Percentiles rank a stretch among this genome's conserved stretches.
Evolutionary conservation across 2,329 filamentous ascomycete species (phyloP).

Genomic region (Cladosporium sp.): DNA sequence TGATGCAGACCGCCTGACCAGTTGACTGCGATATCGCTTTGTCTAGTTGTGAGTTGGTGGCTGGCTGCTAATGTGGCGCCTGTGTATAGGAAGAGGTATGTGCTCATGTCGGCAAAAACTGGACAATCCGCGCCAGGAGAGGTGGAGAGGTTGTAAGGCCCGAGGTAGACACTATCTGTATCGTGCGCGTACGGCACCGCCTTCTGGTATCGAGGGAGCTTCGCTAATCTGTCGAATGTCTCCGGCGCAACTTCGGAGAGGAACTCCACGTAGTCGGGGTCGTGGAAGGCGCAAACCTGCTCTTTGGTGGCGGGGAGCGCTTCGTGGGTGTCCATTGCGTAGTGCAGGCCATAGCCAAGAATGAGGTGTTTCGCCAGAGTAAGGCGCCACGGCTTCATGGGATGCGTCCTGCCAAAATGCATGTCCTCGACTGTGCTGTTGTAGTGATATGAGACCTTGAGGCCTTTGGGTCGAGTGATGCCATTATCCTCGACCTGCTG

Average conservation of each 20-base stretch:
- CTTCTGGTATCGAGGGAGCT: conserved; percentile 44
- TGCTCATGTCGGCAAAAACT: conserved; percentile 92
- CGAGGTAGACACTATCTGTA: conserved; percentile 43
- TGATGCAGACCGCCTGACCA: conserved; percentile 98
- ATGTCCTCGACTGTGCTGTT: conserved; percentile 92
- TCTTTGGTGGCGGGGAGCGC: conserved; percentile 80
- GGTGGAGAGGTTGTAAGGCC: conserved; percentile 69
- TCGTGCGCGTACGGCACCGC: conserved; percentile 42
- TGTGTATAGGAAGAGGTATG: conserved; percentile 89
- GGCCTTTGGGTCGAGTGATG: conserved; percentile 77
- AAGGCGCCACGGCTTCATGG: conserved; percentile 97
- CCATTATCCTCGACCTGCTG: conserved; percentile 59
- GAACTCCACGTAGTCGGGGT: conserved; percentile 84
- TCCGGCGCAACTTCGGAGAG: conserved; percentile 49
- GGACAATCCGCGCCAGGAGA: conserved; percentile 78
- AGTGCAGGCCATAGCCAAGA: conserved; percentile 89
- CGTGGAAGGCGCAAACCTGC: conserved; percentile 83
- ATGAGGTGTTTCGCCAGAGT: conserved; percentile 95
- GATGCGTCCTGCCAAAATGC: conserved; percentile 92
- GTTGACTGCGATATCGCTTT: conserved; percentile 92
- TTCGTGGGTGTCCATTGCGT: conserved; percentile 91
- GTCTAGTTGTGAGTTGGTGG: conserved; percentile 77
- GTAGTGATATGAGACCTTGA: conserved; percentile 90
- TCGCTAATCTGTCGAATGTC: conserved; percentile 55
- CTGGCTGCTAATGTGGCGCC: conserved; percentile 88